Evolutionary conservation across 2,329 filamentous ascomycete genomes (phyloP).

Genomic region (Clonostachys byssicola): DNA sequence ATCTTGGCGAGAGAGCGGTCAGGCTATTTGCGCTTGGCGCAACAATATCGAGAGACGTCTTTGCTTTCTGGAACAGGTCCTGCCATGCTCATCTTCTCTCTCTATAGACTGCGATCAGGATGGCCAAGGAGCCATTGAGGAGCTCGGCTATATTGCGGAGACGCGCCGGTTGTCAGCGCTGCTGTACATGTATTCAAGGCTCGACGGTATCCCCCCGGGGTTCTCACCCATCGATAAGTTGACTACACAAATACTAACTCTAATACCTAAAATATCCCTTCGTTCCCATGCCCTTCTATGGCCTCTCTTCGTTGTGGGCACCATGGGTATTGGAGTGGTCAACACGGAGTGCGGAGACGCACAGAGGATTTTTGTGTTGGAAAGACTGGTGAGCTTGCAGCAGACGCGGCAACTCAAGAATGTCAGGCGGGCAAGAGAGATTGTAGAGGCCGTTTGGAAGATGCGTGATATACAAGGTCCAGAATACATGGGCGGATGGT

Average conservation of each 20-base stretch:
- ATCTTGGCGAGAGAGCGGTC: neutral
- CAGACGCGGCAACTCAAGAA: neutral
- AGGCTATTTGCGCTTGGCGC: neutral
- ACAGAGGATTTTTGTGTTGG: neutral
- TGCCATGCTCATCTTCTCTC: neutral
- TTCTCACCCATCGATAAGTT: neutral
- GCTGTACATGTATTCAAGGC: neutral
- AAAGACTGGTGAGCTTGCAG: neutral
- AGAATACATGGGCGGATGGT: neutral
- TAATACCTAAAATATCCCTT: neutral
- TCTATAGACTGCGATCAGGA: no score
- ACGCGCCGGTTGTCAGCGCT: neutral
- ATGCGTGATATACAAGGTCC: neutral
- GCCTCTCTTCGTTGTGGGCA: neutral
- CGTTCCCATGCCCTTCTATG: neutral
- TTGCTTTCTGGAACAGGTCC: neutral
- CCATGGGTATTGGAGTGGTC: neutral
- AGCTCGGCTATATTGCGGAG: neutral
- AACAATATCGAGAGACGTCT: neutral
- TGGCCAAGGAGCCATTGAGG: neutral
- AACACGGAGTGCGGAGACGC: neutral
- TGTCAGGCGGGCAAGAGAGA: neutral
- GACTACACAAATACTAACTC: neutral
- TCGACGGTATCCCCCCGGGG: neutral
- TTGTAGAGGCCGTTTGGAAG: neutral